Conservation (phyloP, 805 yeast genomes). For the Nakazawaea molendinolei region DNA sequence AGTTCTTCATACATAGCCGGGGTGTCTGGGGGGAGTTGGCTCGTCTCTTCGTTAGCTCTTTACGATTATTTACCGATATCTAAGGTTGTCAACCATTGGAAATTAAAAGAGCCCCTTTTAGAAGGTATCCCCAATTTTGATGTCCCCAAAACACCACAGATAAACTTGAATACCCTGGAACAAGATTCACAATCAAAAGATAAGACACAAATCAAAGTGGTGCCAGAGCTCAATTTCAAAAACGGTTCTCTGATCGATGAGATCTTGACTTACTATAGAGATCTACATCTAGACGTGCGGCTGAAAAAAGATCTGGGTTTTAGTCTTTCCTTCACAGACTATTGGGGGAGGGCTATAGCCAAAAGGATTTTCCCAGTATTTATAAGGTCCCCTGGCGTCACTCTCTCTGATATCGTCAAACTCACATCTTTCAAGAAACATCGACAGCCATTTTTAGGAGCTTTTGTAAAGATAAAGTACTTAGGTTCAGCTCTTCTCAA, state of each 20-base stretch:
- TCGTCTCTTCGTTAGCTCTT: constrained; percentile 41
- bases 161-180: too few species aligned
- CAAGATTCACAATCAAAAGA: too few species aligned
- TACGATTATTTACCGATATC: constrained; percentile 31
- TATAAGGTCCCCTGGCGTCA: constrained; percentile 28
- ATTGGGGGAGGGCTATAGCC: constrained; percentile 60
- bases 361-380: constrained; percentile 35
- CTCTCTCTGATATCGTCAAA: constrained; percentile 32
- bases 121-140: constrained; percentile 55
- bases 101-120: constrained; percentile 38
- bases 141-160: constrained; percentile 15
- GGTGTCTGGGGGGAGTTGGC: constrained; percentile 71
- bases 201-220: too few species aligned
- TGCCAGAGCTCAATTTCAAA: too few species aligned
- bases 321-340: constrained; percentile 55
- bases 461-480: constrained; percentile 44
- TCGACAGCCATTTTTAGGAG: constrained; percentile 38
- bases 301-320: constrained; percentile 47
- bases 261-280: constrained; percentile 40
- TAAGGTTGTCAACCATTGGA: constrained; percentile 29
- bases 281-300: constrained; percentile 47
- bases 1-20: constrained; percentile 53
- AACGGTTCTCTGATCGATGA: constrained; percentile 15
- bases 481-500: constrained; percentile 42
- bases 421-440: constrained; percentile 29